These are phyloP conservation scores for Colletotrichum nymphaeae DNA, from an alignment of 2,329 filamentous ascomycete species.

Conservation along the genomic window DNA sequence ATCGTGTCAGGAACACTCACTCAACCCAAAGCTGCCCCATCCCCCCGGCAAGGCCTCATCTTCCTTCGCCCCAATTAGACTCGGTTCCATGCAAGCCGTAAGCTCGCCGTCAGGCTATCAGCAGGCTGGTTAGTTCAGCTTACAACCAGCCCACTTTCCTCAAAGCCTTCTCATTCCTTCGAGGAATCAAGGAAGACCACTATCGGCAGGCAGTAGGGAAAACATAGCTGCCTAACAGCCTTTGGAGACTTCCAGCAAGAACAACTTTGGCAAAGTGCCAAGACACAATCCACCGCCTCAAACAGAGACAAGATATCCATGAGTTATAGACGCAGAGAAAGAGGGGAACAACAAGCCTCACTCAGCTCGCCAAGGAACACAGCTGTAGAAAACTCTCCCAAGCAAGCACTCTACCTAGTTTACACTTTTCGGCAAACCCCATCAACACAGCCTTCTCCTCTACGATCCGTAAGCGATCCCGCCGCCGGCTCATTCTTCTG, in stretches of 20 bases:
- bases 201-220: background rate
- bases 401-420: background rate
- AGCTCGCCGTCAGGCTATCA: conserved; percentile 25
- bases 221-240: background rate
- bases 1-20: conserved; percentile 10
- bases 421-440: background rate
- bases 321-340: too few relatives aligned
- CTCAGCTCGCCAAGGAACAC: conserved; percentile 7
- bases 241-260: background rate
- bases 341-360: background rate
- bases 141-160: background rate
- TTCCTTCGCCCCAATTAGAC: conserved; percentile 26
- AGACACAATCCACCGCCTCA: background rate
- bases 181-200: background rate
- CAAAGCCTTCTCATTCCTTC: background rate
- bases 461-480: background rate
- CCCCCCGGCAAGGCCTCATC: background rate
- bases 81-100: conserved; percentile 26
- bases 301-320: background rate
- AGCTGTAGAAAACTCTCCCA: background rate
- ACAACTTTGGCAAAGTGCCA: background rate
- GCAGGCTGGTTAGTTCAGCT: conserved; percentile 10
- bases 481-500: background rate
- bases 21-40: background rate
- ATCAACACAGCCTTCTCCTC: background rate